Conservation (phyloP, 805 yeast species). For the Candida nanaspora region DNA sequence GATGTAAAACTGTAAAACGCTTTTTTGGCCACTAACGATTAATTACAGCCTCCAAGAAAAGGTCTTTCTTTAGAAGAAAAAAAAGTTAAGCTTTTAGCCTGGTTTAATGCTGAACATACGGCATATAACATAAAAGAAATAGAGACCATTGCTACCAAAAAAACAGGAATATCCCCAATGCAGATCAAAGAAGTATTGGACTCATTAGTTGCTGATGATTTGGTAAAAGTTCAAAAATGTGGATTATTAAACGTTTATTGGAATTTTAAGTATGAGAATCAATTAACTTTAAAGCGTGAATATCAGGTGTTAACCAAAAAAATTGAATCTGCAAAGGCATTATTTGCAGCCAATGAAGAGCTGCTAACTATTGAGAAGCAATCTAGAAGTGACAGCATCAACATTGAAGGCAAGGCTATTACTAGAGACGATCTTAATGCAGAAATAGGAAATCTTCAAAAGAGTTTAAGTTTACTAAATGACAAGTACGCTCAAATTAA, state of each 20-base stretch:
- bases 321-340: slow-evolving; percentile 6
- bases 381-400: background rate
- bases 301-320: slow-evolving; percentile 10
- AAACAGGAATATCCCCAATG: slow-evolving; percentile 44
- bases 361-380: no score
- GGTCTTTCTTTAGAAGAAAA: slow-evolving; percentile 33
- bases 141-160: slow-evolving; percentile 38
- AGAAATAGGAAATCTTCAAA: slow-evolving; percentile 3
- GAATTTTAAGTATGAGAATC: slow-evolving; percentile 32
- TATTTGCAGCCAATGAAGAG: background rate
- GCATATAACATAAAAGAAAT: slow-evolving; percentile 45
- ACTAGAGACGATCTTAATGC: background rate
- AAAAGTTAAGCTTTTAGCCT: slow-evolving; percentile 26
- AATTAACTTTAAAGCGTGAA: slow-evolving; percentile 6
- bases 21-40: no score
- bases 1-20: no score
- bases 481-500: slow-evolving; percentile 3
- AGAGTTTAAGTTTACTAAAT: slow-evolving; percentile 5
- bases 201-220: slow-evolving; percentile 39
- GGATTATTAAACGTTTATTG: slow-evolving; percentile 47
- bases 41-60: slow-evolving; percentile 4
- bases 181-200: slow-evolving; percentile 45
- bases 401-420: background rate
- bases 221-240: slow-evolving; percentile 46
- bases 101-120: slow-evolving; percentile 32